These are phyloP conservation scores for Penicillium sp. DNA, from an alignment of 2,329 filamentous ascomycete genomes.

Conservation along the genomic window DNA sequence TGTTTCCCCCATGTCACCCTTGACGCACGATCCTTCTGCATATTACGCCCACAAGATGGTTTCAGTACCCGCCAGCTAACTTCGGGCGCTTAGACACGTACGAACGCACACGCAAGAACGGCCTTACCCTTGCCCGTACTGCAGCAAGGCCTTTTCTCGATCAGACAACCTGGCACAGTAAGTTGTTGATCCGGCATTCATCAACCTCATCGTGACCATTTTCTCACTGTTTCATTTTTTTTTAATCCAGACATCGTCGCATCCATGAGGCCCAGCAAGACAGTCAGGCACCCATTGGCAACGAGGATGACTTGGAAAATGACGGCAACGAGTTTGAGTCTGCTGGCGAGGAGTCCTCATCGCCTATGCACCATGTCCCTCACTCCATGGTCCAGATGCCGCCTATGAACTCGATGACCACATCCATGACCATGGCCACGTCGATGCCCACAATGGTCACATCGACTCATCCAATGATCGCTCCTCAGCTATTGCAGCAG, in stretches of 20 bases:
- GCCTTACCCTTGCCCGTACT: conserved; percentile 94
- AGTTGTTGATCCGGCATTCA: conserved; percentile 25
- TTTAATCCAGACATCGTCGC: conserved; percentile 52
- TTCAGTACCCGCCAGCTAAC: conserved; percentile 49
- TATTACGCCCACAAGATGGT: conserved; percentile 35
- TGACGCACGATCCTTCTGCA: conserved; percentile 11
- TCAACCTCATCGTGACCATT: neutral
- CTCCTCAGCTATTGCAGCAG: conserved; percentile 40
- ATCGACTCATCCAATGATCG: conserved; percentile 36
- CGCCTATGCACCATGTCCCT: conserved; percentile 22
- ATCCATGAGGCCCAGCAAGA: conserved; percentile 74
- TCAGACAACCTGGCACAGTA: conserved; percentile 99
- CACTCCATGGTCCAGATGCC: conserved; percentile 31
- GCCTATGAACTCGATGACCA: conserved; percentile 33
- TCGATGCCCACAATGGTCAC: conserved; percentile 35
- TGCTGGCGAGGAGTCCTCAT: conserved; percentile 71
- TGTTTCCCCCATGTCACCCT: no score
- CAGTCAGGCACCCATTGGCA: conserved; percentile 40
- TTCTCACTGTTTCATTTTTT: conserved; percentile 28
- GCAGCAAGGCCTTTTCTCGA: conserved; percentile 97
- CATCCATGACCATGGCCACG: conserved; percentile 32
- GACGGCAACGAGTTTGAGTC: conserved; percentile 80
- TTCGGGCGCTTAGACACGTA: conserved; percentile 69
- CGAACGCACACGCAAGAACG: conserved; percentile 99
- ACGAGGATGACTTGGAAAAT: conserved; percentile 82